Evolutionary conservation across 768 basidiomycete species (phyloP).

Genomic region (Naematelia aurantialba): DNA sequence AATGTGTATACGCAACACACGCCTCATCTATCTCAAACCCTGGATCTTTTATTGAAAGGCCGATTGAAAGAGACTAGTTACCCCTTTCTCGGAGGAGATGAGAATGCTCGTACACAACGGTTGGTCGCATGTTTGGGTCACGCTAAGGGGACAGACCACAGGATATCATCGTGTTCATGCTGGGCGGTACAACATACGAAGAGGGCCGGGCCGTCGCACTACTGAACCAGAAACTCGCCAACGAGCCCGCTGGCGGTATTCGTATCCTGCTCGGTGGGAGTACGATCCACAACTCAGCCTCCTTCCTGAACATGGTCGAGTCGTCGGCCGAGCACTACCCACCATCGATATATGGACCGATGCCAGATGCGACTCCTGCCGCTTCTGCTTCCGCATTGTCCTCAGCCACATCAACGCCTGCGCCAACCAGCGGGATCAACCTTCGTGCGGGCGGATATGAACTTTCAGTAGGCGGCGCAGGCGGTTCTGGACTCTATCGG

Average conservation of each 20-base stretch:
- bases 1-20: conserved; percentile 98
- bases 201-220: conserved; percentile 81
- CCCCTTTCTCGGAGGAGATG: conserved; percentile 75
- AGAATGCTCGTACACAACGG: conserved; percentile 57
- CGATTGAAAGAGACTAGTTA: conserved; percentile 80
- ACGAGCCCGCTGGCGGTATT: conserved; percentile 58
- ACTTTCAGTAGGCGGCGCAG: conserved; percentile 83
- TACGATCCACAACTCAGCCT: conserved; percentile 89
- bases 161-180: conserved; percentile 93
- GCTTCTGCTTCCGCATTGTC: conserved; percentile 63
- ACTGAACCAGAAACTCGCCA: conserved; percentile 70
- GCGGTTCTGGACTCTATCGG: conserved; percentile 78
- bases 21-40: conserved; percentile 85
- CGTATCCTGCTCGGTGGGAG: conserved; percentile 88
- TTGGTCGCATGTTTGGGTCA: conserved; percentile 42
- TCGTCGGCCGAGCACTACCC: conserved; percentile 56
- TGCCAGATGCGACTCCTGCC: conserved; percentile 63
- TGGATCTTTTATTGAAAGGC: conserved; percentile 84
- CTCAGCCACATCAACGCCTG: conserved; percentile 10
- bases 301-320: conserved; percentile 85
- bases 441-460: conserved; percentile 89
- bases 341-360: conserved; percentile 48
- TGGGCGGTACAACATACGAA: conserved; percentile 94
- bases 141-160: conserved; percentile 64
- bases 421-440: conserved; percentile 62